phyloP scores from a whole-genome alignment of 129 eudicot species.

The Cynara cardunculus region DNA sequence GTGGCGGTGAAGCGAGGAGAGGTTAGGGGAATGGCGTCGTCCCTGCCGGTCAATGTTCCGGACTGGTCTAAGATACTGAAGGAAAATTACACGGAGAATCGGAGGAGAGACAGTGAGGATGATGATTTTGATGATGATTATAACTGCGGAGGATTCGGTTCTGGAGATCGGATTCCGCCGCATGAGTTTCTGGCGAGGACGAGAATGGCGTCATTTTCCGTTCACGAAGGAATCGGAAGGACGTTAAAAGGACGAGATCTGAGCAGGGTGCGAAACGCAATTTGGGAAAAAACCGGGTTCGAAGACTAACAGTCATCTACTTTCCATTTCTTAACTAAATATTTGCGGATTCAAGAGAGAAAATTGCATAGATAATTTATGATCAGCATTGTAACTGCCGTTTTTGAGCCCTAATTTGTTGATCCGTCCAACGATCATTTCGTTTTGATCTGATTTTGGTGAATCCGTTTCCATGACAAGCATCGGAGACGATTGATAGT shows the following conservation, averaged over 20 bases:
- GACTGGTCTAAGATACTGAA: slow-evolving; percentile 75
- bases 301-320: slow-evolving; percentile 37
- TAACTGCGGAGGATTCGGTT: slow-evolving; percentile 28
- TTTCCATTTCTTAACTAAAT: background rate
- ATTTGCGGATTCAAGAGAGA: background rate
- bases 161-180: slow-evolving; percentile 72
- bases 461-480: background rate
- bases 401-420: slow-evolving; percentile 13
- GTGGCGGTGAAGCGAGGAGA: slow-evolving; percentile 8
- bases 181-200: slow-evolving; percentile 82
- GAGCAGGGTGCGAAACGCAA: slow-evolving; percentile 69
- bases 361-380: slow-evolving; percentile 3
- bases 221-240: slow-evolving; percentile 87
- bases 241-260: slow-evolving; percentile 83
- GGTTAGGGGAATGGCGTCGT: slow-evolving; percentile 38
- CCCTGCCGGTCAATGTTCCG: slow-evolving; percentile 70
- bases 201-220: slow-evolving; percentile 67
- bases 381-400: slow-evolving; percentile 11
- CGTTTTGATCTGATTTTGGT: background rate
- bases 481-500: slow-evolving; percentile 25
- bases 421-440: background rate
- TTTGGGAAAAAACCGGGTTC: slow-evolving; percentile 77
- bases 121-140: slow-evolving; percentile 41
- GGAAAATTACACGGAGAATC: slow-evolving; percentile 46
- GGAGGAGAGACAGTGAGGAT: slow-evolving; percentile 40